These are phyloP conservation scores for Brassica napus DNA, from an alignment of 345 rosid species.

Conservation along the genomic window DNA sequence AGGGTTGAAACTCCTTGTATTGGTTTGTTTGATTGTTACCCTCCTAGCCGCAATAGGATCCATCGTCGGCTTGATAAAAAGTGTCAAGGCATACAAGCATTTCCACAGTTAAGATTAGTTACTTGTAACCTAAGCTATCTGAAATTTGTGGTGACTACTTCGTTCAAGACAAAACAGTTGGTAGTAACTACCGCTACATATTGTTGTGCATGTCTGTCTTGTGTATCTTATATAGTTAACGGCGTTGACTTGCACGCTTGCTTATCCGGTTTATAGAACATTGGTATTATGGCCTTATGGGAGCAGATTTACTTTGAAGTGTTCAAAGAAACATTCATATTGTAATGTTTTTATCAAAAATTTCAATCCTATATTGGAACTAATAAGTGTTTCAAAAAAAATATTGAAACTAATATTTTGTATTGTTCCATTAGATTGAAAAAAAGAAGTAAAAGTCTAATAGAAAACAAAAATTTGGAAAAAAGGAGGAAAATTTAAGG, in stretches of 20 bases:
- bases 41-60: slow-evolving; percentile 68
- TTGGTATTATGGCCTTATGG: neutral
- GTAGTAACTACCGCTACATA: neutral
- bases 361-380: neutral
- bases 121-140: neutral
- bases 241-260: neutral
- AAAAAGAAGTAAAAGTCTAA: no score
- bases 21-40: slow-evolving; percentile 62
- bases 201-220: neutral
- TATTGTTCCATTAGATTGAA: neutral
- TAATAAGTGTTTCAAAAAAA: no score
- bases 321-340: neutral
- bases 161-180: neutral
- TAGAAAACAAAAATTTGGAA: neutral
- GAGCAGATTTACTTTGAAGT: neutral
- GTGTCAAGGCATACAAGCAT: slow-evolving; percentile 66
- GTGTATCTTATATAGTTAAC: neutral
- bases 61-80: slow-evolving; percentile 55
- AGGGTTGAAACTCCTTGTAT: slow-evolving; percentile 58
- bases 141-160: neutral
- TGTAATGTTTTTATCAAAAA: neutral
- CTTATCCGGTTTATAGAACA: neutral
- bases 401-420: neutral
- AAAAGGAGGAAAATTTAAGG: neutral
- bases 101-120: slow-evolving; percentile 40